These are phyloP conservation scores for Pilobolus umbonatus DNA, from an alignment of 192 early-diverging fungal genomes.

Conservation along the genomic window DNA sequence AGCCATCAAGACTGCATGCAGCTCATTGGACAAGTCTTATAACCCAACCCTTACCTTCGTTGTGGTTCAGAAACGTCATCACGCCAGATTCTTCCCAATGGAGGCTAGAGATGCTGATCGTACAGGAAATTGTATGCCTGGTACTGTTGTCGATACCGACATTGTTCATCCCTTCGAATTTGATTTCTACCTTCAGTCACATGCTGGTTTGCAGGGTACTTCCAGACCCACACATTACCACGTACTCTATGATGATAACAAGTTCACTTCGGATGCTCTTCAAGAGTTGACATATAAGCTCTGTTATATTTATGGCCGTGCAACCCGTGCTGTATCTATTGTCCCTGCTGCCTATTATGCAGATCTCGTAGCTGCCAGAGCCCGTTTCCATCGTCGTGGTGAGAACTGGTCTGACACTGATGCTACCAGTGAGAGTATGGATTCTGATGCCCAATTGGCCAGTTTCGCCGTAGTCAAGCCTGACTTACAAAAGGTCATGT, in stretches of 20 bases:
- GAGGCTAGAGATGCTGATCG: constrained; percentile 56
- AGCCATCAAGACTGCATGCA: constrained; percentile 47
- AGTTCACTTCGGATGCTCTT: constrained; percentile 74
- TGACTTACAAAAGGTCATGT: constrained; percentile 53
- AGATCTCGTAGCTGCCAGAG: constrained; percentile 84
- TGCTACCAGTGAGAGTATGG: constrained; percentile 30
- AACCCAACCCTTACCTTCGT: constrained; percentile 78
- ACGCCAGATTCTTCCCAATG: constrained; percentile 78
- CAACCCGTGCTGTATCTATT: constrained; percentile 84
- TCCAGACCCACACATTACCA: constrained; percentile 90
- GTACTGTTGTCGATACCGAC: constrained; percentile 70
- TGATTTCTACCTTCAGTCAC: constrained; percentile 89
- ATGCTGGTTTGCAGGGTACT: constrained; percentile 89
- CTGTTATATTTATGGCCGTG: constrained; percentile 87
- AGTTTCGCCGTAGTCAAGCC: constrained; percentile 39
- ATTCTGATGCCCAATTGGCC: constrained; percentile 23
- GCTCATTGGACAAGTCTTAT: constrained; percentile 61
- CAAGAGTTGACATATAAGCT: constrained; percentile 86
- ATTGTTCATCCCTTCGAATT: constrained; percentile 77
- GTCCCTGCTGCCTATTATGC: constrained; percentile 93
- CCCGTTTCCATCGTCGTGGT: constrained; percentile 74
- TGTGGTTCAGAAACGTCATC: constrained; percentile 89
- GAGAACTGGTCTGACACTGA: constrained; percentile 46
- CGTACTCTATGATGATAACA: constrained; percentile 83
- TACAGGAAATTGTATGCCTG: constrained; percentile 78